Percentiles rank a stretch among this genome's conserved stretches.
Evolutionary conservation across 352 stramenopile genomes (phyloP).

Genomic region (Discostella stelligera): DNA sequence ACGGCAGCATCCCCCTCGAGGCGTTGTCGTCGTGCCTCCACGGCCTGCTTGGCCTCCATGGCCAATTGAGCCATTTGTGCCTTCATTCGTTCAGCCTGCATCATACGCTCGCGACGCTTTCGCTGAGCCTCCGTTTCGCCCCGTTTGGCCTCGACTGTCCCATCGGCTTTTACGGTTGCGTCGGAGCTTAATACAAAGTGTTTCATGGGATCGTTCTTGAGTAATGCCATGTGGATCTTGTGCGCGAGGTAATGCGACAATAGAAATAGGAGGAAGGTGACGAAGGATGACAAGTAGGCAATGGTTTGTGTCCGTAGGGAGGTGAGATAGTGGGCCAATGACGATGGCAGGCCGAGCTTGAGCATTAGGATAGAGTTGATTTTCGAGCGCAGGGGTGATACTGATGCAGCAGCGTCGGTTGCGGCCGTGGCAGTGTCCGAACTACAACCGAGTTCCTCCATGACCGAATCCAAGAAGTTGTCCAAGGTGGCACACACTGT

Average conservation of each 20-base stretch:
- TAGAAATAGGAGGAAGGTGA: constrained; percentile 33
- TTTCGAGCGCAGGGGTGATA: constrained; percentile 17
- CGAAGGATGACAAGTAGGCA: constrained; percentile 39
- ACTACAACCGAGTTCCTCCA: too few species aligned
- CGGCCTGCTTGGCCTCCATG: constrained; percentile 40
- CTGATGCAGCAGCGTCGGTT: background rate
- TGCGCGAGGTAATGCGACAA: constrained; percentile 31
- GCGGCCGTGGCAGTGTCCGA: background rate
- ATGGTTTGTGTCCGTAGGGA: constrained; percentile 27
- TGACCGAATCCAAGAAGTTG: constrained; percentile 20
- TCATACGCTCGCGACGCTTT: constrained; percentile 39
- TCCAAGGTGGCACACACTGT: constrained; percentile 20
- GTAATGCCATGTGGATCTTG: constrained; percentile 23
- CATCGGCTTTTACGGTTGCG: constrained; percentile 40
- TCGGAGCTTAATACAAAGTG: constrained; percentile 39
- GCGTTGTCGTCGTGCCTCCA: constrained; percentile 23
- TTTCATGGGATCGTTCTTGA: constrained; percentile 47
- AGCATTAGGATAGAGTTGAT: constrained; percentile 13
- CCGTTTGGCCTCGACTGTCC: constrained; percentile 45
- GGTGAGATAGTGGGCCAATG: constrained; percentile 30
- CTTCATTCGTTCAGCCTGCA: constrained; percentile 38
- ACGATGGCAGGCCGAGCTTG: constrained; percentile 14
- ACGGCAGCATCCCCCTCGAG: constrained; percentile 38
- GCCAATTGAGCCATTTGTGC: constrained; percentile 51
- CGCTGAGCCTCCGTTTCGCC: constrained; percentile 45